Conservation (phyloP, 1,284 basidiomycete species). For the Ganoderma sp. region DNA sequence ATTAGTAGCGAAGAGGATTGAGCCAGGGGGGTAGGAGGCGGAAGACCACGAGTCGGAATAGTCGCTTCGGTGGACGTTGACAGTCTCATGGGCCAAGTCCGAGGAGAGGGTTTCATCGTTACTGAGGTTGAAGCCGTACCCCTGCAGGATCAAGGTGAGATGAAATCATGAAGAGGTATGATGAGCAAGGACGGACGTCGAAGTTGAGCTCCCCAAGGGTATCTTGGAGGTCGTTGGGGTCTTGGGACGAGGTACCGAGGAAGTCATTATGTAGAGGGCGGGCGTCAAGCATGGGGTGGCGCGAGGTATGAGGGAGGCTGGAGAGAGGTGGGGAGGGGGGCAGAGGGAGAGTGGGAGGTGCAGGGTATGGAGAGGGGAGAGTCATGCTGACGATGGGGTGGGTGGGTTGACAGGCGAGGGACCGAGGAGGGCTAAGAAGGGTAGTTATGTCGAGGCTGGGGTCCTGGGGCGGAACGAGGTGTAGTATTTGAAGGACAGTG, state of each 20-base stretch:
- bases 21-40: constrained; percentile 7
- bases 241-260: constrained; percentile 19
- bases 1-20: constrained; percentile 9
- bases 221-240: constrained; percentile 18
- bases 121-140: neutral
- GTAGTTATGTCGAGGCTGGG: neutral
- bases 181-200: constrained; percentile 2
- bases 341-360: neutral
- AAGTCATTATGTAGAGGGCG: constrained; percentile 17
- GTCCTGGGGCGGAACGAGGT: neutral
- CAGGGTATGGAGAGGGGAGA: constrained; percentile 3
- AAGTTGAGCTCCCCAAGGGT: constrained; percentile 12
- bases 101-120: constrained; percentile 5
- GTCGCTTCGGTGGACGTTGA: neutral
- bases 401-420: constrained; percentile 6
- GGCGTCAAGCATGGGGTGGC: constrained; percentile 14
- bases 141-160: neutral
- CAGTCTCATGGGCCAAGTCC: neutral
- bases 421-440: neutral
- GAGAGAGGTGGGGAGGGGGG: constrained; percentile 14
- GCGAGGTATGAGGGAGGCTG: constrained; percentile 7
- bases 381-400: constrained; percentile 4
- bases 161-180: neutral
- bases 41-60: constrained; percentile 5
- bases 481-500: constrained; percentile 14